These are phyloP conservation scores for Speleostelium caveatum DNA, from an alignment of 78 protist genomes.

Conservation along the genomic window DNA sequence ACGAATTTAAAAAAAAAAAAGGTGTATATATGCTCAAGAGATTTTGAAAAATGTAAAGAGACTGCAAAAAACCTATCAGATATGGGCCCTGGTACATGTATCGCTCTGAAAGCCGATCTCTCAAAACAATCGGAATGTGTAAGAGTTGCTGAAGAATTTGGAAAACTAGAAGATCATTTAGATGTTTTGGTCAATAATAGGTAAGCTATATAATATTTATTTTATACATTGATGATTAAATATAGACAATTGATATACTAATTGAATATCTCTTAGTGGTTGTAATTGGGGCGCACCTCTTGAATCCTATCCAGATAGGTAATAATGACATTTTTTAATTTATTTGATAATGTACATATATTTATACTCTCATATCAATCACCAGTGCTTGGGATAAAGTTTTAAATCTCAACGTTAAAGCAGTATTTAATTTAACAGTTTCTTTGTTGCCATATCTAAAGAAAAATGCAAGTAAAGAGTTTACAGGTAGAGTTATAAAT, in stretches of 20 bases:
- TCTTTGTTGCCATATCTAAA: slow-evolving; percentile 45
- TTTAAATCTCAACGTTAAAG: slow-evolving; percentile 74
- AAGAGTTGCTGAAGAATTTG: slow-evolving; percentile 12
- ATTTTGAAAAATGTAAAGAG: slow-evolving; percentile 21
- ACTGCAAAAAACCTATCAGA: slow-evolving; percentile 29
- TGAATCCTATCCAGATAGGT: slow-evolving; percentile 65
- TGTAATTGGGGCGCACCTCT: slow-evolving; percentile 84
- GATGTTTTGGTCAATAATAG: slow-evolving; percentile 14
- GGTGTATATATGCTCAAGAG: slow-evolving; percentile 77
- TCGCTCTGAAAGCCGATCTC: slow-evolving; percentile 66
- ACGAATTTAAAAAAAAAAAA: no score
- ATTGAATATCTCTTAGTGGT: no score
- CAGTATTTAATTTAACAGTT: slow-evolving; percentile 60
- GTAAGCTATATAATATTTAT: background rate
- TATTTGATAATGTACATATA: no score
- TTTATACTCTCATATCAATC: no score
- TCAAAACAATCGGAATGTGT: slow-evolving; percentile 11
- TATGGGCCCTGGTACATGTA: slow-evolving; percentile 67
- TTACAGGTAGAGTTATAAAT: slow-evolving; percentile 65
- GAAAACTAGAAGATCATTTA: slow-evolving; percentile 23
- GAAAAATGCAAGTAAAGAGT: slow-evolving; percentile 10
- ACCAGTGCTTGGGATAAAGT: slow-evolving; percentile 89
- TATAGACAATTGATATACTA: no score
- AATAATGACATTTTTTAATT: no score
- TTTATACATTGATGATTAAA: background rate